phyloP scores from a whole-genome alignment of 345 rosid genomes.

The Trapa incisa region DNA sequence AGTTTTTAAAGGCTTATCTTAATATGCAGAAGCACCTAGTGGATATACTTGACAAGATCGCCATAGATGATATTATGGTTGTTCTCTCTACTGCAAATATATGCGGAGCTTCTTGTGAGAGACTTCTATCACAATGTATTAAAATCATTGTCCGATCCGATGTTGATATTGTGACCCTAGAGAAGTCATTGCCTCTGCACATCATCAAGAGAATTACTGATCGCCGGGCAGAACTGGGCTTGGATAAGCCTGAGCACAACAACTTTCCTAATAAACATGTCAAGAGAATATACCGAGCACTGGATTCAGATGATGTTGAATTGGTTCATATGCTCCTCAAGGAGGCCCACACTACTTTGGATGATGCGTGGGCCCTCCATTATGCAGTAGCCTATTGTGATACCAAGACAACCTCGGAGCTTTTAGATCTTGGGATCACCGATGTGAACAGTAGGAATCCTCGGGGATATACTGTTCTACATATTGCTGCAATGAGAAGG shows the following conservation, averaged over 20 bases:
- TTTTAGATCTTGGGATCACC: conserved; percentile 62
- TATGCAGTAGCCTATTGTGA: conserved; percentile 79
- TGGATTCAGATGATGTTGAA: conserved; percentile 82
- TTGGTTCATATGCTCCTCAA: conserved; percentile 62
- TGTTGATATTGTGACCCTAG: conserved; percentile 44
- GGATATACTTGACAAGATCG: conserved; percentile 49
- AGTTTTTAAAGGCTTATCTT: neutral
- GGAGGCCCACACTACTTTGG: conserved; percentile 62
- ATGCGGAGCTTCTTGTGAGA: conserved; percentile 47
- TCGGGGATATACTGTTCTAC: conserved; percentile 69
- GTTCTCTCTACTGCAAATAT: conserved; percentile 41
- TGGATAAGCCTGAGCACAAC: conserved; percentile 19
- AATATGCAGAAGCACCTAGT: conserved; percentile 48
- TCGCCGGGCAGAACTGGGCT: conserved; percentile 28
- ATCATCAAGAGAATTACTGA: conserved; percentile 36
- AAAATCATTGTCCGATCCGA: conserved; percentile 48
- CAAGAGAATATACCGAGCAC: conserved; percentile 53
- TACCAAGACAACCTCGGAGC: conserved; percentile 59
- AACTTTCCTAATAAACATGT: conserved; percentile 41
- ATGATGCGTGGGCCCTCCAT: conserved; percentile 62
- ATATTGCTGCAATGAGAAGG: conserved; percentile 65
- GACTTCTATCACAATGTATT: conserved; percentile 31
- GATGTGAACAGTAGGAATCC: conserved; percentile 46
- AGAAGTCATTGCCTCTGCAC: conserved; percentile 44
- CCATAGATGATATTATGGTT: conserved; percentile 46